Evolutionary conservation across 345 rosid species (phyloP).

Genomic region (Zanthoxylum bungeanum): DNA sequence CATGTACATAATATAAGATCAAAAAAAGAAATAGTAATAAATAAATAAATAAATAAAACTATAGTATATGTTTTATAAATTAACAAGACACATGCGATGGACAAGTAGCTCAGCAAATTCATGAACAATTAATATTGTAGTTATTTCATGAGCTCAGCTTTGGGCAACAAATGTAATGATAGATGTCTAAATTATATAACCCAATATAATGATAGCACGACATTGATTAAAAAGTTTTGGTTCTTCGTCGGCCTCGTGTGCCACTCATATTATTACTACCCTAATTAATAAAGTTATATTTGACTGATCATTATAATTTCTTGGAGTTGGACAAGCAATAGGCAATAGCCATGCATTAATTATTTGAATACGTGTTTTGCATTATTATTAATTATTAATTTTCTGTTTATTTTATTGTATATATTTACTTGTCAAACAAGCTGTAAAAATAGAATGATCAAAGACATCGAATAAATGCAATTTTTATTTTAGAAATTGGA

Average conservation of each 20-base stretch:
- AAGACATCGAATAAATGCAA: slow-evolving; percentile 6
- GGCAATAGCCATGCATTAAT: slow-evolving; percentile 13
- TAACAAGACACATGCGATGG: slow-evolving; percentile 25
- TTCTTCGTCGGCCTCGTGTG: slow-evolving; percentile 37
- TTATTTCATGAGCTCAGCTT: slow-evolving; percentile 34
- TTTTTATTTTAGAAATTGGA: neutral
- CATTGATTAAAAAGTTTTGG: slow-evolving; percentile 12
- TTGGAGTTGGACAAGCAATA: slow-evolving; percentile 18
- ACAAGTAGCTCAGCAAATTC: slow-evolving; percentile 23
- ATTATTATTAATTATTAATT: slow-evolving; percentile 11
- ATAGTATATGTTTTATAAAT: neutral
- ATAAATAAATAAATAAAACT: neutral
- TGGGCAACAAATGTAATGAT: slow-evolving; percentile 21
- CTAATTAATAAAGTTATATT: slow-evolving; percentile 24
- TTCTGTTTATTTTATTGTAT: neutral
- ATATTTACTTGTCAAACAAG: neutral
- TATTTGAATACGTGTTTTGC: slow-evolving; percentile 16
- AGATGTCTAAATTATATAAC: slow-evolving; percentile 14
- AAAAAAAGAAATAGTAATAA: neutral
- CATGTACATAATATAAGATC: neutral
- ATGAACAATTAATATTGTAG: slow-evolving; percentile 33
- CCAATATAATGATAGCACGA: slow-evolving; percentile 23
- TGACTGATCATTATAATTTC: slow-evolving; percentile 34
- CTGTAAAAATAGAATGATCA: slow-evolving; percentile 10
- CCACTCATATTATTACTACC: slow-evolving; percentile 27